Percentiles rank a stretch among this genome's conserved stretches.
Evolutionary conservation across 2,329 filamentous ascomycete species (phyloP).

Genomic region (Thelonectria discophora): DNA sequence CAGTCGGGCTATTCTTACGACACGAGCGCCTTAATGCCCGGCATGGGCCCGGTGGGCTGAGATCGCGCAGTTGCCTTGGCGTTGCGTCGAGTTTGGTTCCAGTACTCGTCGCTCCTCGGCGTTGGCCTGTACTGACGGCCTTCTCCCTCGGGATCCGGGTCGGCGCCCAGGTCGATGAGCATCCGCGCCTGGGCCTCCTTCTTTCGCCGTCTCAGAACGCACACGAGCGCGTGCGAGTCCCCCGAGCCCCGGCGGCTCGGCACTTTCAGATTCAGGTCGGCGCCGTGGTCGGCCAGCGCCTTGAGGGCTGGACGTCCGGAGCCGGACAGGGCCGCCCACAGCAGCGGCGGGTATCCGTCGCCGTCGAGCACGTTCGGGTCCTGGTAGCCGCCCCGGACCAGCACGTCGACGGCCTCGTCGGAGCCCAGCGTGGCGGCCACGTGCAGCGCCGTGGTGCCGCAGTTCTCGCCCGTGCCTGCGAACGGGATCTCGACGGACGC

Average conservation of each 20-base stretch:
- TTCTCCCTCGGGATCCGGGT: not conserved
- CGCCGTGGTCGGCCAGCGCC: slow-evolving; percentile 23
- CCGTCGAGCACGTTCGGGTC: slow-evolving; percentile 26
- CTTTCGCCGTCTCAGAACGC: not conserved
- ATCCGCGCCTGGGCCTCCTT: not conserved
- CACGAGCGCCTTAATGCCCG: not conserved
- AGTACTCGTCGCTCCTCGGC: no score
- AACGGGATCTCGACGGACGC: slow-evolving; percentile 25
- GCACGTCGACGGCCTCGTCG: slow-evolving; percentile 12
- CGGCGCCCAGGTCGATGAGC: not conserved
- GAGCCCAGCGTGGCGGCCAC: slow-evolving; percentile 9
- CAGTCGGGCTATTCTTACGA: not conserved
- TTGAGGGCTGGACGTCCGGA: slow-evolving; percentile 10
- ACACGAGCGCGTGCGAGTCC: slow-evolving; percentile 11
- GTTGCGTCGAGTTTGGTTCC: no score
- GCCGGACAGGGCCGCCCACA: slow-evolving; percentile 24
- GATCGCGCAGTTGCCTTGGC: no score
- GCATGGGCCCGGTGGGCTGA: not conserved
- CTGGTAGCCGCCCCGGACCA: slow-evolving; percentile 20
- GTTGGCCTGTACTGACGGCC: not conserved
- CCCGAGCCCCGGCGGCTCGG: slow-evolving; percentile 11
- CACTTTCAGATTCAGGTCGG: slow-evolving; percentile 23
- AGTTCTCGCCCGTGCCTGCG: not conserved
- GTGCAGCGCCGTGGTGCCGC: slow-evolving; percentile 25
- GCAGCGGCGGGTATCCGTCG: slow-evolving; percentile 23